A percentile compares a stretch with the other conserved stretches of the same genome.
These are phyloP conservation scores for Neurospora intermedia DNA, from an alignment of 495 filamentous ascomycete species.

Conservation along the genomic window DNA sequence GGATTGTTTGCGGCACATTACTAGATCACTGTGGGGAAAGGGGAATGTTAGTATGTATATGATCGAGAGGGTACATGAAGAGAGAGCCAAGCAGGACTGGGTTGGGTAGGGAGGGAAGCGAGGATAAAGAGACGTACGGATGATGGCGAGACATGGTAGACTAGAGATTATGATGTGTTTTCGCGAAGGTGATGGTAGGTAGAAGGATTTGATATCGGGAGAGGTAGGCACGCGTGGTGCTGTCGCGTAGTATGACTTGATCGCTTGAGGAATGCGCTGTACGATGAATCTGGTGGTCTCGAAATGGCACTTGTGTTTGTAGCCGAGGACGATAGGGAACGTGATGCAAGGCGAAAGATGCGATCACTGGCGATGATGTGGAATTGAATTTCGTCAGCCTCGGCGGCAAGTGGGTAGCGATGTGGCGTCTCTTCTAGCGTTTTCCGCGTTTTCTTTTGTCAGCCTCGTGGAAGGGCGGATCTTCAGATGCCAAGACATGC, in stretches of 20 bases:
- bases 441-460: background rate
- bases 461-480: background rate
- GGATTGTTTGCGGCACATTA: conserved; percentile 99
- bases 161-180: background rate
- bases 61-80: background rate
- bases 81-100: background rate
- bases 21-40: conserved; percentile 62
- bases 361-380: background rate
- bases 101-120: background rate
- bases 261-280: background rate
- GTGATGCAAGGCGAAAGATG: background rate
- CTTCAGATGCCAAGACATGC: background rate
- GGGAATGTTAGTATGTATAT: conserved; percentile 8
- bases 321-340: background rate
- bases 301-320: background rate
- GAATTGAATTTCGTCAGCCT: background rate
- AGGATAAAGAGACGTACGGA: conserved; percentile 15
- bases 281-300: background rate
- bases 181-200: background rate
- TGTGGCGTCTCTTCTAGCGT: background rate
- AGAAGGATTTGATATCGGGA: background rate
- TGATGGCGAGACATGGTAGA: conserved; percentile 28
- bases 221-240: background rate
- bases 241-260: background rate
- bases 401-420: background rate